A percentile compares a stretch with the other conserved stretches of the same genome.
Evolutionary conservation across 75 land plant genomes (phyloP).

Genomic region (Chamaecyparis obtusa): DNA sequence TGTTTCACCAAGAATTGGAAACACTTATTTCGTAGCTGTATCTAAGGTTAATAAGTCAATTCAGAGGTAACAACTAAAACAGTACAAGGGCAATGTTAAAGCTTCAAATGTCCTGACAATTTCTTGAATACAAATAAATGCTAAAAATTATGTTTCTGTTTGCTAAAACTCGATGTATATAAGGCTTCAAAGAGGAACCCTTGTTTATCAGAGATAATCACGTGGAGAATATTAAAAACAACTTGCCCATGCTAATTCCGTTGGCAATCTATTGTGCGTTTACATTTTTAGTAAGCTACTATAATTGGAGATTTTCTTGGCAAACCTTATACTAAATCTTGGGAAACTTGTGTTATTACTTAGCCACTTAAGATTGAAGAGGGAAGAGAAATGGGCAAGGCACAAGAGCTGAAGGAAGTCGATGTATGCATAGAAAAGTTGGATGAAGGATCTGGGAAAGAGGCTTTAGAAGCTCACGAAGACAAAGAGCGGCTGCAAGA

Average conservation of each 20-base stretch:
- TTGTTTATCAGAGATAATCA: not conserved
- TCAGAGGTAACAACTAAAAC: not conserved
- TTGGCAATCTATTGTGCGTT: not conserved
- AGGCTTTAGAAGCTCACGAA: not conserved
- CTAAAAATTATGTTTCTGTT: not conserved
- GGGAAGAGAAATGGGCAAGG: not conserved
- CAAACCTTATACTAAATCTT: not conserved
- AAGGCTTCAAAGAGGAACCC: not conserved
- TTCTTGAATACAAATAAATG: not conserved
- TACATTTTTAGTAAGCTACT: not conserved
- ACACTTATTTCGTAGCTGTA: no score
- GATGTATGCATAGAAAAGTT: not conserved
- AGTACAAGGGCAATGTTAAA: not conserved
- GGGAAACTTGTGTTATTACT: not conserved
- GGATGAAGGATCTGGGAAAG: not conserved
- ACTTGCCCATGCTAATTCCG: not conserved
- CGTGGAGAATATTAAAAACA: not conserved
- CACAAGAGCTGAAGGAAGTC: not conserved
- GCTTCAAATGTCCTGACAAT: not conserved
- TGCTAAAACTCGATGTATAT: not conserved
- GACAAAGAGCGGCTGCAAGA: not conserved
- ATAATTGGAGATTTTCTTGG: not conserved
- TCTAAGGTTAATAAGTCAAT: no score
- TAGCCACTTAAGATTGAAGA: not conserved
- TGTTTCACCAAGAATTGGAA: no score